Base-by-base conservation (phyloP, 2,329 filamentous ascomycete genomes). In the Fulvia fulva region DNA sequence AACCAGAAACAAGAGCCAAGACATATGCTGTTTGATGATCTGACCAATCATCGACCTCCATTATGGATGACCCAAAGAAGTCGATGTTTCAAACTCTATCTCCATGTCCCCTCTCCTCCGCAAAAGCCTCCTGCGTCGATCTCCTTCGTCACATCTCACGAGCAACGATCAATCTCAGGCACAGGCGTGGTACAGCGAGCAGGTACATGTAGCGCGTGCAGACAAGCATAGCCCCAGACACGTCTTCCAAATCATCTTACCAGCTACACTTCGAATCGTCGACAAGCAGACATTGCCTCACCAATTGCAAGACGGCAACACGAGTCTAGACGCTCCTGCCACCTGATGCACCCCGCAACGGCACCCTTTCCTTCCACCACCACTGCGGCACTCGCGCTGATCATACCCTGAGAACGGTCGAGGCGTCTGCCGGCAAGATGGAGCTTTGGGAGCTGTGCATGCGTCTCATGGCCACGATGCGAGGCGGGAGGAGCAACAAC, bases 351-450 rank as follows among this genome's bases (percentile, higher is more conserved):
- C 62, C 62, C 62, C 62, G 62, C 62, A 64, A 52, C 25, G 53
- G 55, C 46, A 52, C 54, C 30, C 55, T 25, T 47, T n/a, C 32
- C 53, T 49, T 44, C 56, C 19, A 46, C 44, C 51, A 43, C 19
- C 47, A 28, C 32, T 25, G 51, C 28, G 49, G 45, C 22, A 32
- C 26, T 22, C 22, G 22, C 34, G 60, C 47, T 55, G 60, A 64
- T 57, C 63, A 43, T 50, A 47, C 21, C 49, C 43, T 50, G 26
- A 53, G 57, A 58, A 37, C 32, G 61, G 37, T 62, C 57, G 57
- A 61, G 58, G 50, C 57, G 52, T 50, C 34, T 26, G 37, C 56
- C 63, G 63, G 63, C 61, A 53, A 63, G 44, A 65, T 58, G 63
- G 63, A 65, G 56, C 55, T 63, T 59, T 57, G 47, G 25, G 44